Conservation (phyloP, 805 yeast species). For the Ogataea dorogensis region DNA sequence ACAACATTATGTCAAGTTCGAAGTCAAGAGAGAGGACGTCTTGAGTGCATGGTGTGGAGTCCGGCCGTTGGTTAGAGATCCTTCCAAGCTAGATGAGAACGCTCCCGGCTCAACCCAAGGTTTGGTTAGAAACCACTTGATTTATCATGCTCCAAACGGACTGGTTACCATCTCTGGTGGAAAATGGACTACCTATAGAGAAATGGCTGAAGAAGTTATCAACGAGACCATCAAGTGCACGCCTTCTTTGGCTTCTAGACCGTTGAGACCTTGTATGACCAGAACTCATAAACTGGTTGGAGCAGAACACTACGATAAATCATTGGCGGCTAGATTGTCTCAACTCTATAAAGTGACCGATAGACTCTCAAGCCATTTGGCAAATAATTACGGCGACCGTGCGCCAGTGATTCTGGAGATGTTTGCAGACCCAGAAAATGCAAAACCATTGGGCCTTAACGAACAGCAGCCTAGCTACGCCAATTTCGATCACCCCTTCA, state of each 20-base stretch:
- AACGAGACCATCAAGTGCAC: conserved; percentile 59
- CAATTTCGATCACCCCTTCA: conserved; percentile 76
- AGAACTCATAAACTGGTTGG: conserved; percentile 63
- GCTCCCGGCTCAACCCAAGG: conserved; percentile 65
- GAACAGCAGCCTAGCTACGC: conserved; percentile 33
- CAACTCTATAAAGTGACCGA: conserved; percentile 75
- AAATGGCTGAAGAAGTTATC: conserved; percentile 94
- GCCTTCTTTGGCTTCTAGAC: conserved; percentile 33
- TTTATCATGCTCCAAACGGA: conserved; percentile 65
- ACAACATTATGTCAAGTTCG: conserved; percentile 86
- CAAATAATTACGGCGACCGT: conserved; percentile 86
- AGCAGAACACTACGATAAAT: conserved; percentile 74
- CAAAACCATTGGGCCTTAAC: conserved; percentile 59
- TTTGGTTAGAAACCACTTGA: conserved; percentile 84
- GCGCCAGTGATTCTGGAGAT: conserved; percentile 72
- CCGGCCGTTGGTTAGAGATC: conserved; percentile 90
- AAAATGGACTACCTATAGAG: conserved; percentile 97
- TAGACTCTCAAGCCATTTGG: conserved; percentile 74
- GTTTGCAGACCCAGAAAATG: conserved; percentile 51
- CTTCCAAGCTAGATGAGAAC: conserved; percentile 40
- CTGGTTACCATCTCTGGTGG: conserved; percentile 93
- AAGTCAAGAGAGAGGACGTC: conserved; percentile 86
- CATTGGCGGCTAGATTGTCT: conserved; percentile 73
- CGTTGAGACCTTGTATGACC: conserved; percentile 49
- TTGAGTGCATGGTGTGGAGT: conserved; percentile 96